Conservation (phyloP, 306 rosid genomes). For the Gastrolobium bilobum region DNA sequence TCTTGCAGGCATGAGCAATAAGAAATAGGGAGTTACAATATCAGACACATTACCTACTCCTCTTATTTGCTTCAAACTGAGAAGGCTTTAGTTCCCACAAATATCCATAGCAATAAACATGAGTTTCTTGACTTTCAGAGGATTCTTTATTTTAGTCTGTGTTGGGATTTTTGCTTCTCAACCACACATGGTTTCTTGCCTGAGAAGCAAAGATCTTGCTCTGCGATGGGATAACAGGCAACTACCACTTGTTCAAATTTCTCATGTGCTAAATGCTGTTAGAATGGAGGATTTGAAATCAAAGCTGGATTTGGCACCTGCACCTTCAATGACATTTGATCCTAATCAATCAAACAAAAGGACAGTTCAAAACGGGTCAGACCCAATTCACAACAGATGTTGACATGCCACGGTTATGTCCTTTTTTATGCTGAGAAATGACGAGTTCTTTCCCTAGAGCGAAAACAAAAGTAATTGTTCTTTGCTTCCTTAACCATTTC, state of each 20-base stretch:
- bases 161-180: constrained; percentile 74
- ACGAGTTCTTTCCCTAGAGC: constrained; percentile 39
- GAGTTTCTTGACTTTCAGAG: constrained; percentile 63
- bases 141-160: constrained; percentile 62
- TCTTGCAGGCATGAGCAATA: constrained; percentile 60
- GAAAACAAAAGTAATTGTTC: constrained; percentile 41
- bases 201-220: constrained; percentile 77
- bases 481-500: constrained; percentile 41
- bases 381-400: constrained; percentile 93
- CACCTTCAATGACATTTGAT: constrained; percentile 71
- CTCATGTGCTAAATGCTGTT: constrained; percentile 62
- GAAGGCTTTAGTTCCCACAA: constrained; percentile 45
- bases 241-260: constrained; percentile 53
- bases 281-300: constrained; percentile 65
- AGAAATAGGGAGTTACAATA: constrained; percentile 36
- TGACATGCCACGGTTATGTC: constrained; percentile 55
- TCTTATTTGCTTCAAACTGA: constrained; percentile 45
- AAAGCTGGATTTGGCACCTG: constrained; percentile 70
- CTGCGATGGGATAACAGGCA: constrained; percentile 64
- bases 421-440: constrained; percentile 43
- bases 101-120: constrained; percentile 51
- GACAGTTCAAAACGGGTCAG: constrained; percentile 77
- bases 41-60: constrained; percentile 42
- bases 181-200: constrained; percentile 61
- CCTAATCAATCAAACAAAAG: constrained; percentile 81